A percentile compares a stretch with the other conserved stretches of the same genome.
phyloP scores from a whole-genome alignment of 495 filamentous ascomycete species.

The Penicillium silybi region DNA sequence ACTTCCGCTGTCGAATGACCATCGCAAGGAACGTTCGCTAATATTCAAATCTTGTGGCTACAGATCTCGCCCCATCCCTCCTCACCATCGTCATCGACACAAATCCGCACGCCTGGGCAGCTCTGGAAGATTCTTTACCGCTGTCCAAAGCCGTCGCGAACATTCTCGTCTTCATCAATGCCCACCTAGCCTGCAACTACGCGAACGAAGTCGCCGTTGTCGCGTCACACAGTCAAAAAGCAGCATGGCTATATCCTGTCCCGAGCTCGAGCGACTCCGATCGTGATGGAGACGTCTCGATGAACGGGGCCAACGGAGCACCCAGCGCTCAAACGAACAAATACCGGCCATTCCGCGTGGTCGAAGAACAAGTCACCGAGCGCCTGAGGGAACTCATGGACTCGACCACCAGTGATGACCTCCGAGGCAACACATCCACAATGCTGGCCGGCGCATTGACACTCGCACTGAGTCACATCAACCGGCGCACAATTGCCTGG shows the following conservation, averaged over 20 bases:
- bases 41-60: background rate
- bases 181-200: conserved; percentile 88
- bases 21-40: background rate
- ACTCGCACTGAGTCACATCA: conserved; percentile 82
- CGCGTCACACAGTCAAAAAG: conserved; percentile 78
- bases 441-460: conserved; percentile 90
- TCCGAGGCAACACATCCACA: conserved; percentile 62
- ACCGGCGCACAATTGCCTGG: conserved; percentile 53
- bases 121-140: conserved; percentile 70
- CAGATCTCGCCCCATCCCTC: conserved; percentile 76
- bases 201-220: conserved; percentile 91
- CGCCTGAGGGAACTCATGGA: conserved; percentile 67
- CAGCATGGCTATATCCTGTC: conserved; percentile 81
- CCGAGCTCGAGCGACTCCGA: conserved; percentile 21
- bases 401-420: conserved; percentile 55
- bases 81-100: conserved; percentile 92
- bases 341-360: conserved; percentile 82
- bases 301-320: conserved; percentile 22
- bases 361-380: conserved; percentile 72
- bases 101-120: conserved; percentile 90
- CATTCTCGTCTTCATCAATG: conserved; percentile 93
- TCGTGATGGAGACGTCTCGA: conserved; percentile 36
- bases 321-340: conserved; percentile 66
- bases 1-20: background rate
- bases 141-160: conserved; percentile 82